phyloP scores from a whole-genome alignment of 78 protist species.

The Dictyostelium firmibasis region DNA sequence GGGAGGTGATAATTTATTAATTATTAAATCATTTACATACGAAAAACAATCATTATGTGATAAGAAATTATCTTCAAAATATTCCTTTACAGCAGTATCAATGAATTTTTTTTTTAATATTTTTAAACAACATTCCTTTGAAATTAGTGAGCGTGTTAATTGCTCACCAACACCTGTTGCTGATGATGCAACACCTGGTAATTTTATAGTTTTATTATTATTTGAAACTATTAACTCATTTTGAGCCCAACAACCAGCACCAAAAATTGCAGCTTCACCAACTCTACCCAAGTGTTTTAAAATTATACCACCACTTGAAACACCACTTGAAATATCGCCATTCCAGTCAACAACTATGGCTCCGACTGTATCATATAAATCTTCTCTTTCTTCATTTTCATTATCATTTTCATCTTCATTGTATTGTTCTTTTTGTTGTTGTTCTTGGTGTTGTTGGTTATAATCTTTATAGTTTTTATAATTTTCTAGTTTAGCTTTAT shows the following conservation, averaged over 20 bases:
- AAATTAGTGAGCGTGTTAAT: conserved; percentile 46
- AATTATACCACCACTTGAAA: conserved; percentile 88
- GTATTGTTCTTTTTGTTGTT: neutral
- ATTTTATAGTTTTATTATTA: neutral
- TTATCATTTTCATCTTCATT: conserved; percentile 10
- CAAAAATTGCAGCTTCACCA: conserved; percentile 83
- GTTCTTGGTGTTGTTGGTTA: neutral
- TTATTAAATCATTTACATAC: neutral
- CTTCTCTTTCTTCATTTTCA: neutral
- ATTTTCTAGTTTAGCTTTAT: conserved; percentile 27
- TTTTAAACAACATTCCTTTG: conserved; percentile 65
- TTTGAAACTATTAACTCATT: conserved; percentile 5
- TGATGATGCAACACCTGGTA: conserved; percentile 65
- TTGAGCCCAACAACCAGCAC: conserved; percentile 82
- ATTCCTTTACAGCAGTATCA: conserved; percentile 32
- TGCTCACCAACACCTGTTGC: conserved; percentile 86
- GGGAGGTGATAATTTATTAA: neutral
- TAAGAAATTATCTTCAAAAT: conserved; percentile 33
- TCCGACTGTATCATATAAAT: conserved; percentile 84
- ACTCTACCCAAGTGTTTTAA: conserved; percentile 84
- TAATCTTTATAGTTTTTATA: neutral
- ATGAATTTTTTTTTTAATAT: conserved; percentile 20
- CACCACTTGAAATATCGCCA: conserved; percentile 81
- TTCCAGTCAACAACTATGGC: conserved; percentile 81
- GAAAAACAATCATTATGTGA: conserved; percentile 61